Percentiles rank a stretch among this genome's conserved stretches.
phyloP scores from a whole-genome alignment of 179 eudicot genomes.

The Pouteria campechiana region DNA sequence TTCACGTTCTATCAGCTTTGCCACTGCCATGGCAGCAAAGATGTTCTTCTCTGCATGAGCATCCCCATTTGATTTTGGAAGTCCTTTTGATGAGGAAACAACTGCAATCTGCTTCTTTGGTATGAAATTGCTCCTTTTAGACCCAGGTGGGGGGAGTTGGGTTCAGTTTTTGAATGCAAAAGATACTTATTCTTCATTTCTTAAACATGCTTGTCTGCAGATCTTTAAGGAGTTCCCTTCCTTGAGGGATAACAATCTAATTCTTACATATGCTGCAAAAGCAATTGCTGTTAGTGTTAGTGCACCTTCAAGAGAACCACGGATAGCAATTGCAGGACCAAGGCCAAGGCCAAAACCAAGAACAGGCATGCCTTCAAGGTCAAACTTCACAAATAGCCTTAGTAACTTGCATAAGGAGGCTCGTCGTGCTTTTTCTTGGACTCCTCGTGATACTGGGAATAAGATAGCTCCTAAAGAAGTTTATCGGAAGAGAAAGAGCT shows the following conservation, averaged over 20 bases:
- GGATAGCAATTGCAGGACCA: conserved; percentile 60
- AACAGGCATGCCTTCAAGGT: conserved; percentile 49
- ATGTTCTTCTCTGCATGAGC: conserved; percentile 94
- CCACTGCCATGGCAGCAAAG: conserved; percentile 99
- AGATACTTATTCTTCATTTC: not conserved
- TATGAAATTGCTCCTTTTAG: conserved; percentile 16
- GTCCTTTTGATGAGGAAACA: conserved; percentile 96
- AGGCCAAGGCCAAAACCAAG: conserved; percentile 59
- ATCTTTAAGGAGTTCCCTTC: conserved; percentile 85
- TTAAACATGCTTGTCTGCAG: conserved; percentile 28
- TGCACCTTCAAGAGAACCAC: conserved; percentile 75
- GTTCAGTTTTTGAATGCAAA: not conserved
- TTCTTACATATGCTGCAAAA: conserved; percentile 77
- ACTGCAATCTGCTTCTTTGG: conserved; percentile 92
- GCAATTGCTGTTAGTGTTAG: conserved; percentile 71
- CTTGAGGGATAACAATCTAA: conserved; percentile 49
- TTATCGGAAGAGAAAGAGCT: conserved; percentile 79
- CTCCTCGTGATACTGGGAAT: conserved; percentile 65
- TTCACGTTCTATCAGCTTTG: conserved; percentile 83
- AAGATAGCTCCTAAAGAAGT: conserved; percentile 65
- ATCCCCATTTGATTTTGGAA: conserved; percentile 87
- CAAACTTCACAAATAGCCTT: conserved; percentile 67
- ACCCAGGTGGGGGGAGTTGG: not conserved
- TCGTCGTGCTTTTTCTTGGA: conserved; percentile 92
- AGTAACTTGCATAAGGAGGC: conserved; percentile 93